Conservation (phyloP, 768 basidiomycete species). For the Leccinum disarticulatum region DNA sequence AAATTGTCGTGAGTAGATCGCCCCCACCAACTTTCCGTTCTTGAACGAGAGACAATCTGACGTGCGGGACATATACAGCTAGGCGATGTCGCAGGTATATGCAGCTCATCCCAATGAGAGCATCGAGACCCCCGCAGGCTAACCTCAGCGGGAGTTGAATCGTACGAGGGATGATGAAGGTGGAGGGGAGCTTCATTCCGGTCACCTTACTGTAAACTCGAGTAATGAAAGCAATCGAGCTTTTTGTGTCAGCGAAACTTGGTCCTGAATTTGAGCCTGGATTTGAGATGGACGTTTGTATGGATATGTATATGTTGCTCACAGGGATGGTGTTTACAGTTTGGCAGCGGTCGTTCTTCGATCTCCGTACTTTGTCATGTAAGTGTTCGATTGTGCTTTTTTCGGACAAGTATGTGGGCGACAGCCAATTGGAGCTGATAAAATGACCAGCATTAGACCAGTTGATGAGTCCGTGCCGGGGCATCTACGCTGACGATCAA, state of each 20-base stretch:
- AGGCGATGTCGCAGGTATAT: background rate
- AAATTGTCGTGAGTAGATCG: conserved; percentile 1
- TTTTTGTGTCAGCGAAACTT: background rate
- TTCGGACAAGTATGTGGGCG: no score
- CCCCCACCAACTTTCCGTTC: background rate
- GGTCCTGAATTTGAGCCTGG: background rate
- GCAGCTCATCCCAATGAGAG: background rate
- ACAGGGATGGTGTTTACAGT: no score
- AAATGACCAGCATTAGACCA: background rate
- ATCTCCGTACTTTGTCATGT: no score
- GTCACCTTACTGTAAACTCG: background rate
- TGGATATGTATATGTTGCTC: no score
- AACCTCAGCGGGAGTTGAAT: background rate
- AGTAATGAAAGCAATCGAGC: background rate
- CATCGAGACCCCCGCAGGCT: background rate
- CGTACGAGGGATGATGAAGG: background rate
- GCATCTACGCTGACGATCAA: background rate
- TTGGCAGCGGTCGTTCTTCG: no score
- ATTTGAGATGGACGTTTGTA: no score
- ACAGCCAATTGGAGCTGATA: no score
- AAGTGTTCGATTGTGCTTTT: no score
- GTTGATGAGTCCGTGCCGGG: background rate
- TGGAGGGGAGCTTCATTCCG: background rate
- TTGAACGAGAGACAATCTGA: background rate
- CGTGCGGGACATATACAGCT: background rate